Conservation (phyloP, 768 basidiomycete species). For the Fomitopsis serialis region DNA sequence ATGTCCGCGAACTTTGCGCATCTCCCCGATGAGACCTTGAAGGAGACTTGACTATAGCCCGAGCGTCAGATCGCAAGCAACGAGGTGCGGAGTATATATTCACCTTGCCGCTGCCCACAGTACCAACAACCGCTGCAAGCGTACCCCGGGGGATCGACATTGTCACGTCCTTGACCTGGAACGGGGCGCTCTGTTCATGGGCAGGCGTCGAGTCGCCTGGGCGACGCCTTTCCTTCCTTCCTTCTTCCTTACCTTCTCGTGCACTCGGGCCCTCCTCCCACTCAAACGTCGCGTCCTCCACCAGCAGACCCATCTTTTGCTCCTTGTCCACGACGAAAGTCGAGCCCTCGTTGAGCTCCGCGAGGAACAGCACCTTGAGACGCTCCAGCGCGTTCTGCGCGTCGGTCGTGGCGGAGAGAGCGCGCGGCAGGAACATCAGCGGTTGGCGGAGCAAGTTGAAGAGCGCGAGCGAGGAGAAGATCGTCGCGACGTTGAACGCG, state of each 20-base stretch:
- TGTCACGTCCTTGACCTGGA: slow-evolving; percentile 44
- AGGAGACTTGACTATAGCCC: slow-evolving; percentile 43
- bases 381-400: slow-evolving; percentile 58
- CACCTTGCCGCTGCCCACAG: slow-evolving; percentile 46
- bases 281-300: slow-evolving; percentile 52
- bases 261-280: slow-evolving; percentile 43
- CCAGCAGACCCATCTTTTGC: slow-evolving; percentile 43
- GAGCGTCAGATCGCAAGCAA: background rate
- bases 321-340: slow-evolving; percentile 38
- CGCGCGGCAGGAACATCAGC: slow-evolving; percentile 60
- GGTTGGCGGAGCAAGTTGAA: slow-evolving; percentile 65
- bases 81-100: background rate
- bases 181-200: slow-evolving; percentile 28
- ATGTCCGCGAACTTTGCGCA: slow-evolving; percentile 46
- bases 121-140: slow-evolving; percentile 60
- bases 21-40: slow-evolving; percentile 66
- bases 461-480: slow-evolving; percentile 61
- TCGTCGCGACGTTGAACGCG: slow-evolving; percentile 57
- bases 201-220: slow-evolving; percentile 2
- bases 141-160: slow-evolving; percentile 52
- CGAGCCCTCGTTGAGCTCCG: slow-evolving; percentile 43
- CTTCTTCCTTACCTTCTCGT: slow-evolving; percentile 14
- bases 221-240: slow-evolving; percentile 13
- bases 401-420: slow-evolving; percentile 58
- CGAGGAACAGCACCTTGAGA: slow-evolving; percentile 41